Conservation (phyloP, 108 stramenopile genomes). For the Epithemia pelagica region DNA sequence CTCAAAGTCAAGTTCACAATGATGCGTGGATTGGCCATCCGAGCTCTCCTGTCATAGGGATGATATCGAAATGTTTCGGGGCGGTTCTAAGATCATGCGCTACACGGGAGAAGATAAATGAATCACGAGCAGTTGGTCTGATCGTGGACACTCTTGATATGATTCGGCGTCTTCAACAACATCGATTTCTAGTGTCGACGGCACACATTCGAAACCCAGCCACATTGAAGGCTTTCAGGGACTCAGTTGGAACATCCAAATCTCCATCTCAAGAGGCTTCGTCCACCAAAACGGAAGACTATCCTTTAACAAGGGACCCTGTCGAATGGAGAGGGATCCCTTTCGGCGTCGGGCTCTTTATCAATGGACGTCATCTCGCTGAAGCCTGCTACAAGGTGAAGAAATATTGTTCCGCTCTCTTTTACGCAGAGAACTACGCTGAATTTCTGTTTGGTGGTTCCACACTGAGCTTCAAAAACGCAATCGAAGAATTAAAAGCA, state of each 20-base stretch:
- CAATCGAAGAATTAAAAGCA: neutral
- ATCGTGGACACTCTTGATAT: slow-evolving; percentile 49
- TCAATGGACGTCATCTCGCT: slow-evolving; percentile 59
- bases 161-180: slow-evolving; percentile 34
- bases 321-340: slow-evolving; percentile 18
- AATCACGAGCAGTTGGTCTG: slow-evolving; percentile 23
- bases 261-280: neutral
- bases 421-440: slow-evolving; percentile 13
- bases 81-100: slow-evolving; percentile 10
- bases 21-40: slow-evolving; percentile 37
- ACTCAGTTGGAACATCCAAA: neutral
- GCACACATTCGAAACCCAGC: slow-evolving; percentile 15
- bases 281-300: neutral
- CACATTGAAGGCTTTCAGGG: neutral
- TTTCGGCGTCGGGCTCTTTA: slow-evolving; percentile 51
- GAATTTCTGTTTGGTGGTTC: slow-evolving; percentile 15
- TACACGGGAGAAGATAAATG: neutral
- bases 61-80: slow-evolving; percentile 35
- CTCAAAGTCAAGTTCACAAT: slow-evolving; percentile 19
- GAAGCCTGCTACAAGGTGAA: slow-evolving; percentile 46
- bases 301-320: neutral
- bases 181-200: slow-evolving; percentile 31
- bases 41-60: slow-evolving; percentile 20
- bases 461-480: neutral
- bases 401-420: slow-evolving; percentile 47